These are phyloP conservation scores for Penicillium sp. DNA, from an alignment of 2,329 filamentous ascomycete species.

Conservation along the genomic window DNA sequence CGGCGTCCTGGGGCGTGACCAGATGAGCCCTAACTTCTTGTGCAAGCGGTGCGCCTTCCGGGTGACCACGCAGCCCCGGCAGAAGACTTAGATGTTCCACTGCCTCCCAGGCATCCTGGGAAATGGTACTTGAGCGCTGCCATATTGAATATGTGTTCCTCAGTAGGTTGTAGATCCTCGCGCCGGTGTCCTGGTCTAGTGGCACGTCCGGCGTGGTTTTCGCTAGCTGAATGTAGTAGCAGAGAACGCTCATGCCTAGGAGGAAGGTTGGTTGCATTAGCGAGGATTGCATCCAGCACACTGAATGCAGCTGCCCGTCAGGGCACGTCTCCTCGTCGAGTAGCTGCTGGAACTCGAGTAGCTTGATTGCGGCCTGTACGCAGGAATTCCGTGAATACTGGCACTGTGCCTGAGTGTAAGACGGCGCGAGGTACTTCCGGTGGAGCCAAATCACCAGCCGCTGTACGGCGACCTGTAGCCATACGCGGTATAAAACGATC, in stretches of 20 bases:
- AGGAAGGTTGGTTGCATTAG: conserved; percentile 47
- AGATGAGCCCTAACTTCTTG: too few species aligned
- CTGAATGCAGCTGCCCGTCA: conserved; percentile 40
- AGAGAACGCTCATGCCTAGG: conserved; percentile 47
- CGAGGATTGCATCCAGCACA: conserved; percentile 43
- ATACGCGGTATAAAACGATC: conserved; percentile 3
- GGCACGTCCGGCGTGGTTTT: neutral
- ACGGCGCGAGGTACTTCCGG: conserved; percentile 44
- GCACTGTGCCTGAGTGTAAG: conserved; percentile 18
- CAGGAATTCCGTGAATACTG: conserved; percentile 42
- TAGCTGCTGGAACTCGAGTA: conserved; percentile 46
- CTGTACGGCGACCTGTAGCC: conserved; percentile 5
- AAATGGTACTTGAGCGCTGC: conserved; percentile 11
- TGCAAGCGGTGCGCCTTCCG: too few species aligned
- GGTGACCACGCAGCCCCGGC: too few species aligned
- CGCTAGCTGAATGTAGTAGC: conserved; percentile 38
- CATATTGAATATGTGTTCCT: conserved; percentile 12
- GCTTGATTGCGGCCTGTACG: conserved; percentile 43
- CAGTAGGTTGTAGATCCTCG: conserved; percentile 9
- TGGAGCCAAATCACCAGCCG: conserved; percentile 32
- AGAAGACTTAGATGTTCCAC: conserved; percentile 3
- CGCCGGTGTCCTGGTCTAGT: neutral
- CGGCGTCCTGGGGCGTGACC: too few species aligned
- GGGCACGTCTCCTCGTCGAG: conserved; percentile 40
- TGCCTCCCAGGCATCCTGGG: conserved; percentile 15